Evolutionary conservation across 768 basidiomycete species (phyloP), one percentile per base, ranked within the genome.

Genomic region (Grammothele lineata): DNA sequence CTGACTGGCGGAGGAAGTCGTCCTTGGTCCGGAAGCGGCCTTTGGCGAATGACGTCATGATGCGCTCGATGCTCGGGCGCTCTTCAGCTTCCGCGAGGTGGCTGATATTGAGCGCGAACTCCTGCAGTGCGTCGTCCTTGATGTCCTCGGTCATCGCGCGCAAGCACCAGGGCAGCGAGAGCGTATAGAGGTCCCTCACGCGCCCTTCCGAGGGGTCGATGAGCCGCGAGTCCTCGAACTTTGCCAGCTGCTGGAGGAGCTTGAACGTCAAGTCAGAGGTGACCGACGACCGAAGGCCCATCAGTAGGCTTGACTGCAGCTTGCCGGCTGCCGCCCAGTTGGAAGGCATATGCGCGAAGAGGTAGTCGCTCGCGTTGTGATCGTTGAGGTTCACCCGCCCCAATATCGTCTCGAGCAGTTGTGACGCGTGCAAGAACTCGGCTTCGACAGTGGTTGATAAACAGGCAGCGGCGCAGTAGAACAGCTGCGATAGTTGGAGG

Each of bases 1-100:
- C 83, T 0, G 90, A 92, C 61, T 96, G 92, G 4, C 91, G 82
- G 48, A 95, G 76, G 68, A 95, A 95, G 66, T 96, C 93, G 43
- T 97, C 93, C 58, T 85, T 85, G 2, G 92, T 92, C 39, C 93
- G 76, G 73, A 97, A 96, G 41, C 88, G 85, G 18, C 75, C 73
- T 65, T 90, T 90, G 45, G 87, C 80, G 57, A 94, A 94, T 3
- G 90, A 92, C 4, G 75, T 83, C 85, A 95, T 88, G 59, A 97
- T 87, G 39, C 88, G 84, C 43, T 81, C 75, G 57, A 96, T 88
- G 57, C 85, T 87, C n/a, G 78, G 75, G 23, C 83, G 77, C 22
- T 81, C 83, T 54, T 91, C 86, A 39, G 69, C 63, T 33, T 80
- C 79, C 3, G 94, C 93, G 15, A 96, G 73, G 10, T 61, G 65